phyloP scores from a whole-genome alignment of 345 rosid species.

The Sapria himalayana region DNA sequence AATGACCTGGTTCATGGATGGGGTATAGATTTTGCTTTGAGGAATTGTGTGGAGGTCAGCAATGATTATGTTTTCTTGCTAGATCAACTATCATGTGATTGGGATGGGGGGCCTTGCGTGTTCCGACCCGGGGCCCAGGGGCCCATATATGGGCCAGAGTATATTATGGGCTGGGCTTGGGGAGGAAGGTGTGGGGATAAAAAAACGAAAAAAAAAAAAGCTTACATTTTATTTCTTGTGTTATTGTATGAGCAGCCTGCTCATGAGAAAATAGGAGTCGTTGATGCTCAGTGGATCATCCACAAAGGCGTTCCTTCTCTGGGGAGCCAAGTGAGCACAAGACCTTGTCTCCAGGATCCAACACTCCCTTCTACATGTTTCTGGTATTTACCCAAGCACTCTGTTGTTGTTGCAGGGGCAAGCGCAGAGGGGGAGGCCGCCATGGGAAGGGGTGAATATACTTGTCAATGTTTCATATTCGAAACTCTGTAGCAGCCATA shows the following conservation, averaged over 20 bases:
- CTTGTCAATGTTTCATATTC: neutral
- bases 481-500: no score
- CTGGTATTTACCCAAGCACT: no score
- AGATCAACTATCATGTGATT: no score
- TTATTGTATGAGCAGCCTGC: conserved; percentile 49
- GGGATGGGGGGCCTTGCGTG: no score
- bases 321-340: conserved; percentile 33
- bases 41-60: conserved; percentile 47
- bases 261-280: conserved; percentile 51
- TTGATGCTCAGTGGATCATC: conserved; percentile 52
- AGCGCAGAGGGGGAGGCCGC: conserved; percentile 22
- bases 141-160: no score
- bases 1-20: conserved; percentile 68
- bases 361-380: no score
- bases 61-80: conserved; percentile 5
- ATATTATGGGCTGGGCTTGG: no score
- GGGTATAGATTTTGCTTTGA: conserved; percentile 55
- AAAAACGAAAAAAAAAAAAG: no score
- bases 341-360: neutral
- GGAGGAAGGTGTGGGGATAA: no score
- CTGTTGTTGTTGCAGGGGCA: conserved; percentile 20
- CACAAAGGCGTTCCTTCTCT: conserved; percentile 58
- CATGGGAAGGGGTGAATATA: conserved; percentile 44
- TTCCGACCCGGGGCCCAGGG: no score
- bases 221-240: no score